These are phyloP conservation scores for Quercus phellos DNA, from an alignment of 331 rosid genomes.

Conservation along the genomic window DNA sequence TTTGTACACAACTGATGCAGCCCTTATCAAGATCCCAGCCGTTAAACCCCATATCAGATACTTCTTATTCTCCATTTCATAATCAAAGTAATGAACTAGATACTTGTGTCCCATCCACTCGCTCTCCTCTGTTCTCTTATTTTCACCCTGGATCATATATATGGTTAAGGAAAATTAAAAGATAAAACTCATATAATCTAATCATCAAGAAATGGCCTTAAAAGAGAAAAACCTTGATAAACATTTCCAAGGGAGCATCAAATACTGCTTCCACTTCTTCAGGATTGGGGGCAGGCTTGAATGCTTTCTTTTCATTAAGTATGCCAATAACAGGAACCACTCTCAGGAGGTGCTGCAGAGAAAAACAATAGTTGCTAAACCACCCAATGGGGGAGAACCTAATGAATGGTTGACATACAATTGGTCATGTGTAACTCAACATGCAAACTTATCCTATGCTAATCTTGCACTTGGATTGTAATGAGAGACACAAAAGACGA, in stretches of 20 bases:
- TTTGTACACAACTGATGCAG: slow-evolving; percentile 75
- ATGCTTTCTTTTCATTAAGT: slow-evolving; percentile 62
- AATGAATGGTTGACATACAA: neutral
- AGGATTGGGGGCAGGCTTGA: slow-evolving; percentile 66
- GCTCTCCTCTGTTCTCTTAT: slow-evolving; percentile 61
- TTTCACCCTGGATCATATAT: slow-evolving; percentile 67
- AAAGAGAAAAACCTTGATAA: slow-evolving; percentile 59
- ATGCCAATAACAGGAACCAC: slow-evolving; percentile 86
- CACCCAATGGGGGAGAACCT: neutral
- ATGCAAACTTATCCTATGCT: neutral
- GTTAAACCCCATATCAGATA: slow-evolving; percentile 86
- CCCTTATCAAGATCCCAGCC: slow-evolving; percentile 83
- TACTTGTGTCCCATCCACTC: slow-evolving; percentile 91
- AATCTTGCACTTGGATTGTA: neutral
- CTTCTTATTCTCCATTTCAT: slow-evolving; percentile 43
- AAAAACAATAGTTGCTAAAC: slow-evolving; percentile 8
- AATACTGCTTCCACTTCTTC: slow-evolving; percentile 83
- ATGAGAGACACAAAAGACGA: neutral
- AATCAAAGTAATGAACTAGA: slow-evolving; percentile 68
- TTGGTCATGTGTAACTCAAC: neutral
- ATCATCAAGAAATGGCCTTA: neutral
- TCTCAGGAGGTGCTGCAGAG: slow-evolving; percentile 68
- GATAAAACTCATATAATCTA: neutral
- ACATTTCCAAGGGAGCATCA: slow-evolving; percentile 93
- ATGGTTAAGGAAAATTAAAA: neutral